Base-by-base conservation (phyloP, 1,284 basidiomycete species). In the Hymenochaete sp. region DNA sequence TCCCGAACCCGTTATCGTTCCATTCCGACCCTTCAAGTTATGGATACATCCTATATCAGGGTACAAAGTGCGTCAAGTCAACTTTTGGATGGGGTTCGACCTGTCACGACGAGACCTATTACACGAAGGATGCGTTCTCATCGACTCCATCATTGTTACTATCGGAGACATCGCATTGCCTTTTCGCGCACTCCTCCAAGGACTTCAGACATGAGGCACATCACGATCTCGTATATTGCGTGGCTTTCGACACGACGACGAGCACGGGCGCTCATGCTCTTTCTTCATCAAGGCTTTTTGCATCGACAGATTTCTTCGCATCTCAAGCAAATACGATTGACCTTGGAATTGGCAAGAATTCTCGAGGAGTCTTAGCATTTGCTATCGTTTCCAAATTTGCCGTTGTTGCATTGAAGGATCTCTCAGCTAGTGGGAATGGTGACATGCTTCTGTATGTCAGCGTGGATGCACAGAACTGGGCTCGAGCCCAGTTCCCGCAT, bases 361-460 rank as follows among this genome's bases (percentile, higher is more conserved):
- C 90, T 0, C 78, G 76, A 18, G 93, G 93, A 1, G 79, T 97
- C 13, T 72, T 88, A 2, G 93, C 90, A 0, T 77, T 96, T 47
- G 93, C 93, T 0, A 86, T 93, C 42, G 88, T 95, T 4, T 82
- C 80, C 63, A 90, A 92, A 59, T 97, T 85, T 57, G 83, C 89
- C 10, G 84, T 96, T 4, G 90, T 88, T 2, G 93, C 92, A 0
- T 56, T 95, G 52, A 83, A 79, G 60, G 84, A 86, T 53, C 51
- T 79, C 13, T 26, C 31, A 14, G 44, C 39, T 6, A 50, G 31
- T 44, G n/a, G n/a, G n/a, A n/a, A n/a, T n/a, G 80, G 73, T 42
- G 84, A 83, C 59, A 92, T 88, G 87, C 63, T 84, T 38, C 69
- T 96, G 3, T 95, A 89, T 56, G 88, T 93, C 28, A 79, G 85